phyloP scores from a whole-genome alignment of 768 basidiomycete genomes.

The Exidia glandulosa region DNA sequence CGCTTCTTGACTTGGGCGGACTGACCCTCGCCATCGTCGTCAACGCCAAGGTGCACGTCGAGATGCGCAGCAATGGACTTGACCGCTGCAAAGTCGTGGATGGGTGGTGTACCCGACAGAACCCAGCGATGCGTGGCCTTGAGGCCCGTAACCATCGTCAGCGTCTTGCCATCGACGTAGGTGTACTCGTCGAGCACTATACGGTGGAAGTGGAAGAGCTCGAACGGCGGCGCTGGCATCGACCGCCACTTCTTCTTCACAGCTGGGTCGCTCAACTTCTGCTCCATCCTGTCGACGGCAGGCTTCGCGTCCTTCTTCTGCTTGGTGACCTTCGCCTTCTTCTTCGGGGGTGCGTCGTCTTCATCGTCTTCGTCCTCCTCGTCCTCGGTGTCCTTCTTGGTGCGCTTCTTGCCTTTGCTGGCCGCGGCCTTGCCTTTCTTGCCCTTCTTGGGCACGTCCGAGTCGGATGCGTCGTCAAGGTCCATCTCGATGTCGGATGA shows the following conservation, averaged over 20 bases:
- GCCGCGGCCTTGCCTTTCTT: constrained; percentile 13
- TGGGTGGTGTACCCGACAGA: constrained; percentile 91
- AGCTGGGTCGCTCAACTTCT: constrained; percentile 47
- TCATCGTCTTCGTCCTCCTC: constrained; percentile 28
- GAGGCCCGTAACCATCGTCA: constrained; percentile 65
- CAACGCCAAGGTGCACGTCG: constrained; percentile 81
- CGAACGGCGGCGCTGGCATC: constrained; percentile 75
- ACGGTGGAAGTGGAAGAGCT: constrained; percentile 87
- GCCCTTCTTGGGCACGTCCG: neutral
- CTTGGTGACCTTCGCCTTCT: constrained; percentile 17
- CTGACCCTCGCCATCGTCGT: constrained; percentile 80
- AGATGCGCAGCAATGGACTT: constrained; percentile 87
- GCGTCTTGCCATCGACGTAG: constrained; percentile 72
- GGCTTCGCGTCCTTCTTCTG: constrained; percentile 44
- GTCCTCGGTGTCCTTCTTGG: constrained; percentile 11
- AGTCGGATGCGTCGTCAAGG: neutral
- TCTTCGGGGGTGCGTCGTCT: constrained; percentile 51
- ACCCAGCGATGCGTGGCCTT: constrained; percentile 83
- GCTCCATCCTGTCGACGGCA: neutral
- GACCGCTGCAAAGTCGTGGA: constrained; percentile 79
- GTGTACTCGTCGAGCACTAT: constrained; percentile 93
- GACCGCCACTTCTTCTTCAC: constrained; percentile 67
- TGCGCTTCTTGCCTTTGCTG: neutral
- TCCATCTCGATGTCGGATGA: neutral
- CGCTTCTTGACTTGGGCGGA: constrained; percentile 71